A percentile compares a stretch with the other conserved stretches of the same genome.
phyloP scores from a whole-genome alignment of 306 rosid genomes.

The Echinosophora koreensis region DNA sequence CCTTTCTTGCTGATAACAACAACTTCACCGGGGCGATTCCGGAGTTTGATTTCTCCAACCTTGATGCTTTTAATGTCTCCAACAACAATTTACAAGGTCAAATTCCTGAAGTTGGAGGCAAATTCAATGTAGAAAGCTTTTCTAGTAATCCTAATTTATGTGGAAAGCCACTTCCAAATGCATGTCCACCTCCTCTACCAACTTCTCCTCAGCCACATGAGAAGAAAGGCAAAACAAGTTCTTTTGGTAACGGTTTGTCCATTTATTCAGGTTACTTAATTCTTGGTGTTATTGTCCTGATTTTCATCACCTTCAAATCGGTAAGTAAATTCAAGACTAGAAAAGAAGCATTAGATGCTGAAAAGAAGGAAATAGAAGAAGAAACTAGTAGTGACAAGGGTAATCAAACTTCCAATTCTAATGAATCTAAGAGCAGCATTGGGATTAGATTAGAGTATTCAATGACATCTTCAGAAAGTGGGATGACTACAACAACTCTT shows the following conservation, averaged over 20 bases:
- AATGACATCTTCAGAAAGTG: constrained; percentile 60
- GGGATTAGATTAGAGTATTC: constrained; percentile 61
- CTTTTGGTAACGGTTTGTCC: constrained; percentile 28
- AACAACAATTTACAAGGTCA: constrained; percentile 64
- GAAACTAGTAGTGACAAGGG: constrained; percentile 45
- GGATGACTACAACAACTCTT: constrained; percentile 52
- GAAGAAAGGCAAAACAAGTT: constrained; percentile 26
- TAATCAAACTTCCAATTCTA: constrained; percentile 50
- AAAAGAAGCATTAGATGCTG: constrained; percentile 33
- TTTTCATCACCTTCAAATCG: constrained; percentile 45
- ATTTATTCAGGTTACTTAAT: constrained; percentile 60
- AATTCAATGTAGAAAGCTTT: constrained; percentile 58
- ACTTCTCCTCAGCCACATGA: neutral
- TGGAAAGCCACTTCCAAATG: constrained; percentile 61
- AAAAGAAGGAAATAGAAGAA: constrained; percentile 39
- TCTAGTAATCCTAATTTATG: constrained; percentile 66
- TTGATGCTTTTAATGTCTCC: constrained; percentile 59
- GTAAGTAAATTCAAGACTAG: constrained; percentile 24
- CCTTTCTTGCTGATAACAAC: constrained; percentile 64
- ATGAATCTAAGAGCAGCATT: constrained; percentile 44
- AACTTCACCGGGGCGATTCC: constrained; percentile 59
- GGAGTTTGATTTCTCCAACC: constrained; percentile 62
- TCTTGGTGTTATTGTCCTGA: constrained; percentile 50
- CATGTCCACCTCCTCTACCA: constrained; percentile 47
- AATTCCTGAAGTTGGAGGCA: constrained; percentile 59